Conservation (phyloP, 306 rosid genomes). For the Geum urbanum region DNA sequence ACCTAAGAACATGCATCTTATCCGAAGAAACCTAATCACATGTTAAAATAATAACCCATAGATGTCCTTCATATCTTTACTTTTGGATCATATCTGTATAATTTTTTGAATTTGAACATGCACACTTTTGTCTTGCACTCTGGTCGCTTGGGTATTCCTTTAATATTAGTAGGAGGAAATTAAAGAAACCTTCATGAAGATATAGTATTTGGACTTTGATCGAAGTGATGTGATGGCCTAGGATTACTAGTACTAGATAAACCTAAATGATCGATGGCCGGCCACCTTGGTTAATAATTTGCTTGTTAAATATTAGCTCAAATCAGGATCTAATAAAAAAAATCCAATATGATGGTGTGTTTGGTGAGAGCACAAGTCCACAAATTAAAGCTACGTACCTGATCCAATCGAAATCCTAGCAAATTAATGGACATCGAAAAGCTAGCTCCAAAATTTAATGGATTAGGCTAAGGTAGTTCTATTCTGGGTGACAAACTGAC, state of each 20-base stretch:
- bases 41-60: background rate
- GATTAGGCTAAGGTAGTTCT: slow-evolving; percentile 18
- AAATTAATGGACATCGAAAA: no score
- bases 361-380: slow-evolving; percentile 22
- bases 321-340: no score
- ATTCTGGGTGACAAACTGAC: slow-evolving; percentile 19
- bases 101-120: background rate
- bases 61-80: background rate
- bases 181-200: no score
- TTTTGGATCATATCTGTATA: background rate
- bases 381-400: slow-evolving; percentile 20
- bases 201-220: no score
- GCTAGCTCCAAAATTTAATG: slow-evolving; percentile 23
- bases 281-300: no score
- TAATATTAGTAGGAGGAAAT: no score
- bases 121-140: background rate
- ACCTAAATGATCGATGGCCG: background rate
- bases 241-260: background rate
- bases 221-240: background rate
- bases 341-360: slow-evolving; percentile 9
- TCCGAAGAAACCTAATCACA: background rate
- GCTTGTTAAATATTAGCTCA: no score
- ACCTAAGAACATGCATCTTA: background rate
- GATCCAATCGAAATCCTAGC: no score
- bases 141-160: background rate